A percentile compares a stretch with the other conserved stretches of the same genome.
These are phyloP conservation scores for Phyllosticta paracitricarpa DNA, from an alignment of 2,329 filamentous ascomycete genomes.

Conservation along the genomic window DNA sequence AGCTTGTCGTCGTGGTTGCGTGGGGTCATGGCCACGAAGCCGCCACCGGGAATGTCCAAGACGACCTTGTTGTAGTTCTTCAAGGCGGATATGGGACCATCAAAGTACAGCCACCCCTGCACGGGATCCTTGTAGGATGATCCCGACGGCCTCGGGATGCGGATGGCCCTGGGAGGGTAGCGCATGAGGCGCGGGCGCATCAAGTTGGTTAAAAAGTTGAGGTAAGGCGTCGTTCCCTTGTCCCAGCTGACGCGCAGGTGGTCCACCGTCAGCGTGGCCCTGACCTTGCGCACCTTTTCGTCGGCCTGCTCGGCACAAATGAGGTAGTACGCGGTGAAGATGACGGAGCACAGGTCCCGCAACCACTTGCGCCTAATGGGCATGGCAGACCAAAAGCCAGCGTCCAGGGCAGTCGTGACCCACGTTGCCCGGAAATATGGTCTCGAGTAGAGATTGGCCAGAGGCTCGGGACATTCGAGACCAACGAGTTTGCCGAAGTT, in stretches of 20 bases:
- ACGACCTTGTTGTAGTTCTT: slow-evolving; percentile 68
- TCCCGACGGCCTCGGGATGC: slow-evolving; percentile 68
- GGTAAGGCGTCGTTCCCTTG: slow-evolving; percentile 80
- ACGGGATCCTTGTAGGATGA: slow-evolving; percentile 80
- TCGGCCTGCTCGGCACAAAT: slow-evolving; percentile 89
- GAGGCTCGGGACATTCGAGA: slow-evolving; percentile 82
- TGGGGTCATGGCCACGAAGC: slow-evolving; percentile 96
- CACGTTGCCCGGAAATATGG: slow-evolving; percentile 95
- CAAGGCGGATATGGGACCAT: slow-evolving; percentile 71
- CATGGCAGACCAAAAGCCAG: slow-evolving; percentile 98
- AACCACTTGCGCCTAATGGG: slow-evolving; percentile 71
- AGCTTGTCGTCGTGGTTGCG: slow-evolving; percentile 89
- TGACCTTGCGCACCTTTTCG: slow-evolving; percentile 88
- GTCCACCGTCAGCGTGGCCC: slow-evolving; percentile 77
- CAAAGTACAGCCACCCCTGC: slow-evolving; percentile 85
- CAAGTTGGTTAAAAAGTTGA: slow-evolving; percentile 61
- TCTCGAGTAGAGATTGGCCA: slow-evolving; percentile 86
- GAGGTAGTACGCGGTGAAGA: slow-evolving; percentile 85
- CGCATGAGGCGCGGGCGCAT: slow-evolving; percentile 69
- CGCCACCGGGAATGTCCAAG: slow-evolving; percentile 84
- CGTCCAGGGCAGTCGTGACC: slow-evolving; percentile 88
- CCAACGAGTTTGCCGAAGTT: slow-evolving; percentile 92
- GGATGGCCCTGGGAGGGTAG: slow-evolving; percentile 71
- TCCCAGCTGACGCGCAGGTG: slow-evolving; percentile 93
- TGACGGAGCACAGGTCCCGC: slow-evolving; percentile 69